Evolutionary conservation across 495 filamentous ascomycete genomes (phyloP).

Genomic region (Aspergillus carlsbadensis): DNA sequence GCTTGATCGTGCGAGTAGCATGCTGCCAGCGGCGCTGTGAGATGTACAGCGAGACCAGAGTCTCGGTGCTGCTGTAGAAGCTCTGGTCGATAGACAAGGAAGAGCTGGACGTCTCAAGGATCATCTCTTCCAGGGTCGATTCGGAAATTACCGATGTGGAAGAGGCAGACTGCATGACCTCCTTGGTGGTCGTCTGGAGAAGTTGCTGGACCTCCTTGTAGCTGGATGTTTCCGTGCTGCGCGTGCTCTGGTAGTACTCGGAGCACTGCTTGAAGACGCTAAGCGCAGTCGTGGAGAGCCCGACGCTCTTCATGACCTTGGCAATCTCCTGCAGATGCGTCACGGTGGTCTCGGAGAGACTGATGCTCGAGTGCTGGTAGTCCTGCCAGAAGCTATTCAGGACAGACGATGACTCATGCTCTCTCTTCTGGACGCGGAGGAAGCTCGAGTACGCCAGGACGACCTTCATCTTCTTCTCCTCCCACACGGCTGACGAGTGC

Average conservation of each 20-base stretch:
- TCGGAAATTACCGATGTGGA: slow-evolving; percentile 31
- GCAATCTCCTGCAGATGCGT: slow-evolving; percentile 35
- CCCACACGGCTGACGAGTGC: slow-evolving; percentile 30
- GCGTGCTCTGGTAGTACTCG: slow-evolving; percentile 27
- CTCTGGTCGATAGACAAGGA: slow-evolving; percentile 28
- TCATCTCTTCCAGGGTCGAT: slow-evolving; percentile 36
- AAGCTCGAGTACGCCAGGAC: slow-evolving; percentile 35
- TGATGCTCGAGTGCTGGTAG: slow-evolving; percentile 25
- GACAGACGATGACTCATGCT: slow-evolving; percentile 35
- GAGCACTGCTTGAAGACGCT: slow-evolving; percentile 38
- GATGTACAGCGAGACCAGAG: slow-evolving; percentile 29
- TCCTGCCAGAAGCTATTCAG: slow-evolving; percentile 41
- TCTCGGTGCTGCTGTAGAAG: slow-evolving; percentile 33
- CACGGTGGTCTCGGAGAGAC: slow-evolving; percentile 28
- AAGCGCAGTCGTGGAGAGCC: slow-evolving; percentile 33
- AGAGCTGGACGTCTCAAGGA: slow-evolving; percentile 26
- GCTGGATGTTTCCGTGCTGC: slow-evolving; percentile 27
- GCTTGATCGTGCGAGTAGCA: slow-evolving; percentile 38
- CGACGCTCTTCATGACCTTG: slow-evolving; percentile 38
- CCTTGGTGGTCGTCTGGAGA: slow-evolving; percentile 23
- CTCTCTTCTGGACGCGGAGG: slow-evolving; percentile 33
- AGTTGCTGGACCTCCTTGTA: slow-evolving; percentile 35
- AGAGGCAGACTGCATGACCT: slow-evolving; percentile 30
- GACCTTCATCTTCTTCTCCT: slow-evolving; percentile 34
- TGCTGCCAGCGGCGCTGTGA: slow-evolving; percentile 42